These are phyloP conservation scores for Ophioceras dolichostomum DNA, from an alignment of 2,329 filamentous ascomycete genomes.

Conservation along the genomic window DNA sequence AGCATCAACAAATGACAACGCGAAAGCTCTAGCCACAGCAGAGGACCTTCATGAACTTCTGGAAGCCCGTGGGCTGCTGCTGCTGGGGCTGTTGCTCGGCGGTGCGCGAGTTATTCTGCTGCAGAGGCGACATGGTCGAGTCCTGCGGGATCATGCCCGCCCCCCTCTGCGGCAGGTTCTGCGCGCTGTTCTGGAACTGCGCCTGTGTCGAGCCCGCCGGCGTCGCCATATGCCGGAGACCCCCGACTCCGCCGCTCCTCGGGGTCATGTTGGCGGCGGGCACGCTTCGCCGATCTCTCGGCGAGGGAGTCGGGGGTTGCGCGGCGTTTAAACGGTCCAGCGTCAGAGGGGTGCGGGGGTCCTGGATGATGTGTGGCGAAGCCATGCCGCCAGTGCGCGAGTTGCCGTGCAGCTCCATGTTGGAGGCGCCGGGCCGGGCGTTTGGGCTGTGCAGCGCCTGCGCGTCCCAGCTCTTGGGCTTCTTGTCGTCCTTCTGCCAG, in stretches of 20 bases:
- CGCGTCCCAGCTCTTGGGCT: constrained; percentile 70
- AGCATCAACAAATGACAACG: too few relatives aligned
- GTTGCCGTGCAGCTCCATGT: constrained; percentile 70
- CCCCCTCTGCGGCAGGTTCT: constrained; percentile 66
- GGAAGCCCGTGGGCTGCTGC: constrained; percentile 67
- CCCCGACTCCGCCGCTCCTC: constrained; percentile 64
- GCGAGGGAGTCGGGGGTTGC: constrained; percentile 79
- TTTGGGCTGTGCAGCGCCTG: constrained; percentile 64
- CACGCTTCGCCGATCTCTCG: constrained; percentile 64
- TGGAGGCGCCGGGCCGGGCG: constrained; percentile 66
- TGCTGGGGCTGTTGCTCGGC: constrained; percentile 65
- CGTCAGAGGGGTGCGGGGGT: constrained; percentile 52
- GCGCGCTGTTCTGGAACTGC: constrained; percentile 91
- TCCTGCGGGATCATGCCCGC: constrained; percentile 51
- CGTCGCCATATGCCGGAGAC: constrained; percentile 64
- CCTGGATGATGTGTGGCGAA: constrained; percentile 42
- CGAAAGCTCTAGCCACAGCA: constrained; percentile 71
- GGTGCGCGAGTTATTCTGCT: constrained; percentile 41
- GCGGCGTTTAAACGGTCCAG: constrained; percentile 87
- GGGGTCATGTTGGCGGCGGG: constrained; percentile 62
- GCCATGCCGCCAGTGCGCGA: constrained; percentile 51
- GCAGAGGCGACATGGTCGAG: constrained; percentile 46
- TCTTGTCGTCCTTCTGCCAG: constrained; percentile 94
- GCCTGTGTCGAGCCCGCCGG: constrained; percentile 87
- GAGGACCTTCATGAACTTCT: constrained; percentile 85